Evolutionary conservation across 2,329 filamentous ascomycete genomes (phyloP), one percentile per base, ranked within the genome.

Genomic region (Epichloe uncinata): DNA sequence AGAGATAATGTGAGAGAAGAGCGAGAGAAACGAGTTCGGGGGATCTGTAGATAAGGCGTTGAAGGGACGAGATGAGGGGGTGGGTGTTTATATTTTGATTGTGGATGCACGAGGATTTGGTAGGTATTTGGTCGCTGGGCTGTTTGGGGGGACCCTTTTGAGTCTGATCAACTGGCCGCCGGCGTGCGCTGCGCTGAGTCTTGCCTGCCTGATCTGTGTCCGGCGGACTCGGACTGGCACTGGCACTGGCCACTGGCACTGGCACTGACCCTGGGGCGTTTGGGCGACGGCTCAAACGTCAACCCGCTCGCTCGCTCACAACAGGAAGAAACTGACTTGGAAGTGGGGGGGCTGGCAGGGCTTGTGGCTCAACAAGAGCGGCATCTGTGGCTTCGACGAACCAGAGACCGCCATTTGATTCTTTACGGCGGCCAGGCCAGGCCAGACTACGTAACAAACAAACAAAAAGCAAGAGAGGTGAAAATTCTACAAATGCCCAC

Each of bases 1-100:
- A 53, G 57, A 49, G 54, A 53, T 53, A 52, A 53, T 52, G 53
- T 51, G 52, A 45, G 48, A 38, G 53, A 50, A 52, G 55, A 55
- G 56, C 53, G 57, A 56, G 55, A 49, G 50, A 52, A 58, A 56
- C 35, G 45, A 43, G 50, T 55, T 50, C 45, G 54, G 51, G 51
- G 54, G 50, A 11, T 48, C 43, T 47, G 52, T 42, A 55, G 47
- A 53, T 47, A 49, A 57, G 56, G 55, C 54, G 55, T 53, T 53
- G 54, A 54, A 54, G 52, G 53, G 54, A 57, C 54, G 51, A 59
- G 55, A 57, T 55, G 58, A 60, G 55, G 51, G 56, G 55, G 55
- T 50, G 56, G 55, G 56, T 61, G 59, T 61, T 61, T 60, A 60
- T 61, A 59, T 60, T 60, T 61, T 61, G 58, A 57, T 57, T 58